Percentiles rank a stretch among this genome's conserved stretches.
Conservation (phyloP, 2,329 filamentous ascomycete genomes). For the Paracamarosporium sp. region DNA sequence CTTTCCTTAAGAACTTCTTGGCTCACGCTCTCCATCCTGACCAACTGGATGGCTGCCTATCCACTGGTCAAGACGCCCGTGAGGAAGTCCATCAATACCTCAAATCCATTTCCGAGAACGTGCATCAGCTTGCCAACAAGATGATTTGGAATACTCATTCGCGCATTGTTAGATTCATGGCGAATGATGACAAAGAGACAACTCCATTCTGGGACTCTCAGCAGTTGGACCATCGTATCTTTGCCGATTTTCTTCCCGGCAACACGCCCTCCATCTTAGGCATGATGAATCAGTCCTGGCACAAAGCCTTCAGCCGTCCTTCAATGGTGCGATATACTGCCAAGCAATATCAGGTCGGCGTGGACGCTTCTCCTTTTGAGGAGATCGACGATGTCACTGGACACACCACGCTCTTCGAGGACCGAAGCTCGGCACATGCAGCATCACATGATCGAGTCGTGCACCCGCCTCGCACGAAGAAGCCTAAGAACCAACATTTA, state of each 20-base stretch:
- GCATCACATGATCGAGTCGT: constrained; percentile 16
- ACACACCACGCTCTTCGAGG: constrained; percentile 9
- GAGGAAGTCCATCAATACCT: constrained; percentile 22
- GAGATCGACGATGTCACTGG: constrained; percentile 24
- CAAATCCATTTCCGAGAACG: constrained; percentile 19
- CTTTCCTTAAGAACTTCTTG: constrained; percentile 28
- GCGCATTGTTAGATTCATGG: constrained; percentile 24
- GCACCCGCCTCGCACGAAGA: constrained; percentile 12
- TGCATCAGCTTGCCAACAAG: constrained; percentile 25
- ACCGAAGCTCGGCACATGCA: neutral
- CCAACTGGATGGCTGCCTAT: constrained; percentile 19
- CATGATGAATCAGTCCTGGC: constrained; percentile 30
- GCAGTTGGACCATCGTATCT: constrained; percentile 16
- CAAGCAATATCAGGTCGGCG: constrained; percentile 22
- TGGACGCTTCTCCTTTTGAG: constrained; percentile 21
- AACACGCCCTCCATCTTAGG: constrained; percentile 12
- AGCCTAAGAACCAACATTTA: constrained; percentile 6
- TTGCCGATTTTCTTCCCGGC: constrained; percentile 21
- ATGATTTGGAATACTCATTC: constrained; percentile 32
- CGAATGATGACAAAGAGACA: constrained; percentile 21
- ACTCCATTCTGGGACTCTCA: constrained; percentile 27
- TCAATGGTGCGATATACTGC: constrained; percentile 27
- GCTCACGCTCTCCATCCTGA: constrained; percentile 26
- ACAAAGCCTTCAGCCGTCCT: constrained; percentile 15
- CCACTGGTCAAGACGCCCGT: neutral